A percentile compares a stretch with the other conserved stretches of the same genome.
phyloP scores from a whole-genome alignment of 176 grass and related monocot species.

The Alloteropsis semialata region DNA sequence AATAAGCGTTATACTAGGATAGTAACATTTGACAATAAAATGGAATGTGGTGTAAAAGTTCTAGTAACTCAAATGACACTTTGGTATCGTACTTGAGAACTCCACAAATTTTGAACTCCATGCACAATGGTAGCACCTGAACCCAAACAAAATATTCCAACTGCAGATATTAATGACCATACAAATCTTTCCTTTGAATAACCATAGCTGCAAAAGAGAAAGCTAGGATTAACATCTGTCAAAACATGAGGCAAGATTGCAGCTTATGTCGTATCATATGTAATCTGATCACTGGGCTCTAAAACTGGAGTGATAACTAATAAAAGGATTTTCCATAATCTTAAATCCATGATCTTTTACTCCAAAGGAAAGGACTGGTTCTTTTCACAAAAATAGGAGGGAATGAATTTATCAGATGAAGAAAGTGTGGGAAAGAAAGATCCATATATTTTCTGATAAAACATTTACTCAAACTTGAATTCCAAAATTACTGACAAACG shows the following conservation, averaged over 20 bases:
- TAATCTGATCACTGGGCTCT: neutral
- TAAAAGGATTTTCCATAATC: neutral
- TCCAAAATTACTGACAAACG: constrained; percentile 32
- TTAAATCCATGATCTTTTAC: constrained; percentile 19
- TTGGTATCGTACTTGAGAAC: constrained; percentile 61
- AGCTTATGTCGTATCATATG: neutral
- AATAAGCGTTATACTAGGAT: constrained; percentile 14
- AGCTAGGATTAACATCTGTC: constrained; percentile 26
- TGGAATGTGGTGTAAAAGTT: constrained; percentile 11
- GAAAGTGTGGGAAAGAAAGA: neutral
- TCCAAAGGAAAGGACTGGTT: neutral
- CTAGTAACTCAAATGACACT: constrained; percentile 17
- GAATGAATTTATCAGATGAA: neutral
- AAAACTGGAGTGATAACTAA: constrained; percentile 4
- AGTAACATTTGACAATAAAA: constrained; percentile 34
- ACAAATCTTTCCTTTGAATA: constrained; percentile 99
- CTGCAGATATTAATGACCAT: constrained; percentile 98
- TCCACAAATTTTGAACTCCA: constrained; percentile 96
- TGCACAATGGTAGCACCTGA: constrained; percentile 95
- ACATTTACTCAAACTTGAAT: no score
- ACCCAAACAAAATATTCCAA: constrained; percentile 97
- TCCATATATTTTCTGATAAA: constrained; percentile 4
- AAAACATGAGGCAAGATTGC: constrained; percentile 15
- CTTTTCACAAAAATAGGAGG: neutral
- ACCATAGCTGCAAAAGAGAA: constrained; percentile 76